phyloP scores from a whole-genome alignment of 2,329 filamentous ascomycete species.

The Colletotrichum eremochloae region DNA sequence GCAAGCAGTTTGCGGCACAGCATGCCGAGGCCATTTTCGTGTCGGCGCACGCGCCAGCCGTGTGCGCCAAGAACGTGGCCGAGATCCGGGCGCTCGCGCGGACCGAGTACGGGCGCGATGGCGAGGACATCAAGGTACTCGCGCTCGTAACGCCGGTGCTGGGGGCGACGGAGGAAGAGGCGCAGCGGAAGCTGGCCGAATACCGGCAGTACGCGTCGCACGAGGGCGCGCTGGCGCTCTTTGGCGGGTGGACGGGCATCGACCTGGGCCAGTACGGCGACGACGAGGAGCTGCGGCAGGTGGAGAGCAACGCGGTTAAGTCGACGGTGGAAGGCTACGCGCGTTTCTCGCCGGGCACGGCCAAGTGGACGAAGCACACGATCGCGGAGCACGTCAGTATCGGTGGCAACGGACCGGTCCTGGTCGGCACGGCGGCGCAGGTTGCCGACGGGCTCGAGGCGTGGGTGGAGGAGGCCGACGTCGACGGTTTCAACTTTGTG shows the following conservation, averaged over 20 bases:
- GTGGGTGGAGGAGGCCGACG: slow-evolving; percentile 77
- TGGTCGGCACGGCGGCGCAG: slow-evolving; percentile 73
- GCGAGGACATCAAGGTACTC: slow-evolving; percentile 74
- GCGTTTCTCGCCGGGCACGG: slow-evolving; percentile 68
- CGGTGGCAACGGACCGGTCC: slow-evolving; percentile 74
- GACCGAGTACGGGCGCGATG: slow-evolving; percentile 68
- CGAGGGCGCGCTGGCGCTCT: slow-evolving; percentile 77
- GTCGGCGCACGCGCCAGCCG: slow-evolving; percentile 72
- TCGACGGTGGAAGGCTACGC: slow-evolving; percentile 69
- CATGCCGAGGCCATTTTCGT: slow-evolving; percentile 81
- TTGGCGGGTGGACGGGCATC: slow-evolving; percentile 79
- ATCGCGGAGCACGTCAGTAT: slow-evolving; percentile 77
- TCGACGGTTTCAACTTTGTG: slow-evolving; percentile 82
- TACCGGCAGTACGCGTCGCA: slow-evolving; percentile 70
- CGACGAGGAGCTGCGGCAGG: slow-evolving; percentile 73
- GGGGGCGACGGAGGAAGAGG: slow-evolving; percentile 75
- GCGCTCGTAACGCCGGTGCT: slow-evolving; percentile 76
- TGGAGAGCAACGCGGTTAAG: slow-evolving; percentile 73
- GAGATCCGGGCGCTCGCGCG: slow-evolving; percentile 71
- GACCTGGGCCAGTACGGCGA: slow-evolving; percentile 70
- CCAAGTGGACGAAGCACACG: slow-evolving; percentile 80
- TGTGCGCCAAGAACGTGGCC: slow-evolving; percentile 72
- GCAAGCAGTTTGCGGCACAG: slow-evolving; percentile 75
- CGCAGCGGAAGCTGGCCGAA: slow-evolving; percentile 72
- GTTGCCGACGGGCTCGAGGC: slow-evolving; percentile 77